These are phyloP conservation scores for Cystofilobasidium ferigula DNA, from an alignment of 768 basidiomycete genomes.

Conservation along the genomic window DNA sequence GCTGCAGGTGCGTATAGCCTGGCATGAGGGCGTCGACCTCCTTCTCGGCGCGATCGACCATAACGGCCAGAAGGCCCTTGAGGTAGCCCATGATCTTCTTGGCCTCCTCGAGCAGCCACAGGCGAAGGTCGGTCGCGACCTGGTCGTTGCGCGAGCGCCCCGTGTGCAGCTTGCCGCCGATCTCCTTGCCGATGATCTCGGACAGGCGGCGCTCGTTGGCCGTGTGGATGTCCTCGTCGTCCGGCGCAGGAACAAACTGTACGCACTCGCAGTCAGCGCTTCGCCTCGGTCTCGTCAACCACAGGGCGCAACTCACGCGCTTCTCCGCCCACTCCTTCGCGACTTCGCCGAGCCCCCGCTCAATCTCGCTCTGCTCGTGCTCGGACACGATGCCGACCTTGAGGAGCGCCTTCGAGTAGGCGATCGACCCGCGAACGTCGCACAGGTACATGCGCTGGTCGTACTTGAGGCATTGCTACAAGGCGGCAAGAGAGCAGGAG, in stretches of 20 bases:
- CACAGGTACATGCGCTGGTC: conserved; percentile 87
- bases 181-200: conserved; percentile 73
- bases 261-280: neutral
- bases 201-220: conserved; percentile 91
- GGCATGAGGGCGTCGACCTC: conserved; percentile 85
- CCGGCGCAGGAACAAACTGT: conserved; percentile 65
- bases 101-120: conserved; percentile 82
- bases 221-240: conserved; percentile 98
- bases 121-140: conserved; percentile 93
- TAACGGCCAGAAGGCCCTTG: conserved; percentile 68
- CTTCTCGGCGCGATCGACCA: conserved; percentile 84
- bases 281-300: too few species aligned
- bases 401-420: conserved; percentile 78
- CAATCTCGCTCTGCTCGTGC: conserved; percentile 59
- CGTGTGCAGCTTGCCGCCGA: conserved; percentile 93
- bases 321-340: conserved; percentile 75
- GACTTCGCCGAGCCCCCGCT: conserved; percentile 59
- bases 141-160: conserved; percentile 96
- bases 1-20: conserved; percentile 95
- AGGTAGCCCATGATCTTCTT: conserved; percentile 55
- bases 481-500: neutral
- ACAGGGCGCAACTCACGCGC: conserved; percentile 49
- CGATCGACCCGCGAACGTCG: conserved; percentile 88
- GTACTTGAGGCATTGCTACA: conserved; percentile 70
- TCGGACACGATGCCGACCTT: conserved; percentile 65